These are phyloP conservation scores for Sphaerulina vaccinii DNA, from an alignment of 2,329 filamentous ascomycete species.

Conservation along the genomic window DNA sequence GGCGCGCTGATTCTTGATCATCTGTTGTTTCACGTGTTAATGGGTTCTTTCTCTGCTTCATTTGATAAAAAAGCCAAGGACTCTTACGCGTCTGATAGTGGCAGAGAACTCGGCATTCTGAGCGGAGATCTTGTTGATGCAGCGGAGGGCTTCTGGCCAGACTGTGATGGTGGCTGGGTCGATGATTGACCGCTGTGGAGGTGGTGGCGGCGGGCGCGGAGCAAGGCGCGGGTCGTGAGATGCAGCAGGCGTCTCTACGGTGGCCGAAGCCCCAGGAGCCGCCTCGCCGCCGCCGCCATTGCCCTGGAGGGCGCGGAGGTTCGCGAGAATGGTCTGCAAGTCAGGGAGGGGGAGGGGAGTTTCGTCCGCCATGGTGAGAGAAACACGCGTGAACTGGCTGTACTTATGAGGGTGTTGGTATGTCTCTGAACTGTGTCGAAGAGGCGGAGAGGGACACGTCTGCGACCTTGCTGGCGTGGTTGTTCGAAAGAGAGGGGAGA, in stretches of 20 bases:
- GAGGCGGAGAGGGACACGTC: not conserved
- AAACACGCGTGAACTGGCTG: not conserved
- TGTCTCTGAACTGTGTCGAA: not conserved
- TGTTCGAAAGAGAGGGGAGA: too few species aligned
- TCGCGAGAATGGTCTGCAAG: constrained; percentile 38
- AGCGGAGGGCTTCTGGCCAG: constrained; percentile 49
- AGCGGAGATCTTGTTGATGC: constrained; percentile 47
- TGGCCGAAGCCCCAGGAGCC: not conserved
- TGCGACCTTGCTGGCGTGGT: not conserved
- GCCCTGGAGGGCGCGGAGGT: constrained; percentile 33
- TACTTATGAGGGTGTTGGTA: not conserved
- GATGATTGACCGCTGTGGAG: constrained; percentile 36
- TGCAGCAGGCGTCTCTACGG: not conserved
- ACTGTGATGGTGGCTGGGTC: constrained; percentile 50
- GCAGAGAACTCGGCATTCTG: constrained; percentile 45
- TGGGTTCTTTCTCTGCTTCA: constrained; percentile 20
- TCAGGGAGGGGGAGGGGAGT: constrained; percentile 25
- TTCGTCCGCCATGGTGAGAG: constrained; percentile 6
- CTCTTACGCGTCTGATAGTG: constrained; percentile 43
- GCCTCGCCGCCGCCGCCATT: not conserved
- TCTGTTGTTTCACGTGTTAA: constrained; percentile 42
- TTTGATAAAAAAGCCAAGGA: constrained; percentile 5
- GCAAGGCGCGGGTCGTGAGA: constrained; percentile 24
- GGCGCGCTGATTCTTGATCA: constrained; percentile 63
- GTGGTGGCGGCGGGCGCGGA: constrained; percentile 27